These are phyloP conservation scores for Hyaloperonospora arabidopsidis DNA, from an alignment of 352 stramenopile species.

Conservation along the genomic window DNA sequence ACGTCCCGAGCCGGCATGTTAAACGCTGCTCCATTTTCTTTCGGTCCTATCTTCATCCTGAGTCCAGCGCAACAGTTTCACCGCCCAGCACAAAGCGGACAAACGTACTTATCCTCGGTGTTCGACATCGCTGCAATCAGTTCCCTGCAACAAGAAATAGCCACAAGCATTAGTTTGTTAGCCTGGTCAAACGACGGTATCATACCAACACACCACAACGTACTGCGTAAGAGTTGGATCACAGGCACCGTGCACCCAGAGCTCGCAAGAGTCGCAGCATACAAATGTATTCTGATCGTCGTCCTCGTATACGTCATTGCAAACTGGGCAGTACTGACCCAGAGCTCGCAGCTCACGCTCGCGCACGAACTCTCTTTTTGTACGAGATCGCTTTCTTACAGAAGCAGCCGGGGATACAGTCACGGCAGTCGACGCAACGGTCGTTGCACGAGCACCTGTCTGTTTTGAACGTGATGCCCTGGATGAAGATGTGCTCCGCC, in stretches of 20 bases:
- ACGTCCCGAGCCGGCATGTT: slow-evolving; percentile 1
- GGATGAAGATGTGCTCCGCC: slow-evolving; percentile 23
- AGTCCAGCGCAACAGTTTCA: slow-evolving; percentile 23
- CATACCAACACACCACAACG: slow-evolving; percentile 12
- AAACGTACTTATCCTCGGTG: slow-evolving; percentile 82
- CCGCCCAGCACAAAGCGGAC: slow-evolving; percentile 59
- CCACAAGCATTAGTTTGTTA: slow-evolving; percentile 15
- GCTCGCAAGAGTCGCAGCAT: slow-evolving; percentile 84
- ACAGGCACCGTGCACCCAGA: slow-evolving; percentile 78
- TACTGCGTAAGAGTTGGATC: slow-evolving; percentile 62
- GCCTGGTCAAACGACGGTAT: neutral
- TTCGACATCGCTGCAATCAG: slow-evolving; percentile 51
- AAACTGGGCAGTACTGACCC: slow-evolving; percentile 83
- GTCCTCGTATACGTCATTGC: slow-evolving; percentile 79
- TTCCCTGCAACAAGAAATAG: slow-evolving; percentile 24
- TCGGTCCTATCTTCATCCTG: slow-evolving; percentile 5
- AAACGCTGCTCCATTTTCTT: slow-evolving; percentile 1
- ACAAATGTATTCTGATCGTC: slow-evolving; percentile 81
- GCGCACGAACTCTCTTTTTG: slow-evolving; percentile 60
- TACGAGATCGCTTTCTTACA: slow-evolving; percentile 41
- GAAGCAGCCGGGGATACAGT: slow-evolving; percentile 10
- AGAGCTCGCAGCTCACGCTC: slow-evolving; percentile 69
- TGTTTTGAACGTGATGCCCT: slow-evolving; percentile 17
- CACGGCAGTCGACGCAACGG: slow-evolving; percentile 12
- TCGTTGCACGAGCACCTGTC: slow-evolving; percentile 8